Conservation (phyloP, 129 eudicot species). For the Centrapalus pauciflorus region DNA sequence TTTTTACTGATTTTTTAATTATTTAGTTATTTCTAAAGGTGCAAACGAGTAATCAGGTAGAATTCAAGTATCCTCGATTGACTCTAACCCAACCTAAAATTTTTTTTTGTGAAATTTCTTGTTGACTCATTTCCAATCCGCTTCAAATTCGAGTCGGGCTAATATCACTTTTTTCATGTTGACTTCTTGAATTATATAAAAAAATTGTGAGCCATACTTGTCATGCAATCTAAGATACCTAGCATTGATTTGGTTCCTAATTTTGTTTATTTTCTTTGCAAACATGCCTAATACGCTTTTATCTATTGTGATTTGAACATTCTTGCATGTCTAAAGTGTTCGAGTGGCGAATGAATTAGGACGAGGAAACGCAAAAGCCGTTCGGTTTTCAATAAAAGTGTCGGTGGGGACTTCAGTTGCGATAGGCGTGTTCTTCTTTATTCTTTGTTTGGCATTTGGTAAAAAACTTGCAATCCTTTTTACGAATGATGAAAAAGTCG, state of each 20-base stretch:
- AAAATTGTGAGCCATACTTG: too few species aligned
- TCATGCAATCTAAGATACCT: too few species aligned
- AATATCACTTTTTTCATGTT: too few species aligned
- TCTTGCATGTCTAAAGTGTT: conserved; percentile 50
- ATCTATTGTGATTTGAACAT: conserved; percentile 1
- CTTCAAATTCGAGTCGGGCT: too few species aligned
- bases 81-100: too few species aligned
- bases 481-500: conserved; percentile 53
- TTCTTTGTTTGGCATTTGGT: conserved; percentile 56
- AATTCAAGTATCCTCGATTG: too few species aligned
- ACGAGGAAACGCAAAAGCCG: conserved; percentile 74
- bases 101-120: too few species aligned
- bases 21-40: too few species aligned
- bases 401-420: conserved; percentile 47
- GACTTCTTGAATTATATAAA: too few species aligned
- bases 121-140: too few species aligned
- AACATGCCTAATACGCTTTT: not conserved
- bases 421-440: conserved; percentile 53
- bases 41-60: too few species aligned
- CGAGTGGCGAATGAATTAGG: conserved; percentile 91
- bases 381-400: conserved; percentile 66
- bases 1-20: too few species aligned
- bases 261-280: not conserved
- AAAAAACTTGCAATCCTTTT: conserved; percentile 53
- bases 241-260: not conserved